phyloP scores from a whole-genome alignment of 805 yeast genomes.

The Myxozyma vanderwaltii region DNA sequence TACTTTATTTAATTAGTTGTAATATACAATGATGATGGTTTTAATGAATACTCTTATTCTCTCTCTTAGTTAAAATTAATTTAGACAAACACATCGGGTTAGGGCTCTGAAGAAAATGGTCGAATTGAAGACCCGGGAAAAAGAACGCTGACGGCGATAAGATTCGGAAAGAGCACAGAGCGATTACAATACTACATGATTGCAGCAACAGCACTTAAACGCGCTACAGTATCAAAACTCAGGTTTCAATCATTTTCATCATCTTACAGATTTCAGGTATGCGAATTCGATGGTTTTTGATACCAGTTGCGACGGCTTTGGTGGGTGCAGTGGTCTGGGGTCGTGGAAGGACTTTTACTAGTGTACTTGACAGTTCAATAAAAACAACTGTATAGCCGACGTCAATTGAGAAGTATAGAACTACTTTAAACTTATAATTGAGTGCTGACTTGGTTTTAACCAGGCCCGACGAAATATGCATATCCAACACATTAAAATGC shows the following conservation, averaged over 20 bases:
- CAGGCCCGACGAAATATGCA: slow-evolving; percentile 63
- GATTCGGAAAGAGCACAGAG: too few species aligned
- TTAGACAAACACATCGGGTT: background rate
- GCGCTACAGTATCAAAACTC: background rate
- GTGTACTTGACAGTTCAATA: background rate
- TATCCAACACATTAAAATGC: slow-evolving; percentile 79
- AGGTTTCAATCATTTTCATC: background rate
- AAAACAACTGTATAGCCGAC: background rate
- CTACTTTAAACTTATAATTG: background rate
- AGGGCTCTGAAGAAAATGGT: background rate
- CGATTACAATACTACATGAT: too few species aligned
- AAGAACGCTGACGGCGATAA: slow-evolving; percentile 5
- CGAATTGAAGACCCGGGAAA: background rate
- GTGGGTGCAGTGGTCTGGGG: background rate
- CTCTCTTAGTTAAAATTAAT: too few species aligned
- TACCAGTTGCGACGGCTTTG: background rate
- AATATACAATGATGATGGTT: background rate
- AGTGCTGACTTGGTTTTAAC: background rate
- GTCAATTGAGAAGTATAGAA: background rate
- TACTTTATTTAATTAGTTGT: background rate
- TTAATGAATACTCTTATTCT: too few species aligned
- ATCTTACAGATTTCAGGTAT: background rate
- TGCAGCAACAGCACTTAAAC: background rate
- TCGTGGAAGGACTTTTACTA: background rate
- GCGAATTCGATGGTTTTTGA: slow-evolving; percentile 2